Evolutionary conservation across 306 rosid genomes (phyloP).

Genomic region (Phaseolus lunatus): DNA sequence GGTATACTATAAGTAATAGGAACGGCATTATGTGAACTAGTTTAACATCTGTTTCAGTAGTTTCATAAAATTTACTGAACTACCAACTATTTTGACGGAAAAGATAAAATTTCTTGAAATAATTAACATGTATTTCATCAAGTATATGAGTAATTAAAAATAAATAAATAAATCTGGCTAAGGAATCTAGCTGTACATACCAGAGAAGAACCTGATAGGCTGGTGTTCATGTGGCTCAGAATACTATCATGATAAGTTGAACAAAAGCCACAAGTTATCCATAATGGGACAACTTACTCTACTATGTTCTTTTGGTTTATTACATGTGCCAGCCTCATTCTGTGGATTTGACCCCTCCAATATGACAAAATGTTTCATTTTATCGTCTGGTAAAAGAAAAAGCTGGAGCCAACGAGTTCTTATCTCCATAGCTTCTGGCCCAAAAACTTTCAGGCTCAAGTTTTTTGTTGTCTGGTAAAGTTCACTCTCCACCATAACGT

Average conservation of each 20-base stretch:
- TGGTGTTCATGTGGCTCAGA: slow-evolving; percentile 34
- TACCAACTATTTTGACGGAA: not conserved
- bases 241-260: slow-evolving; percentile 27
- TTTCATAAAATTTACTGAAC: not conserved
- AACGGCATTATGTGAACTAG: not conserved
- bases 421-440: slow-evolving; percentile 26
- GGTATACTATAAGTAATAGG: not conserved
- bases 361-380: slow-evolving; percentile 41
- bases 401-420: slow-evolving; percentile 39
- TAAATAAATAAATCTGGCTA: not conserved
- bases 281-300: slow-evolving; percentile 30
- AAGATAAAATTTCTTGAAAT: not conserved
- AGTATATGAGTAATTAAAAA: not conserved
- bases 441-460: not conserved
- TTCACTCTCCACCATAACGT: slow-evolving; percentile 22
- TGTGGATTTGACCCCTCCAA: slow-evolving; percentile 38
- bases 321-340: slow-evolving; percentile 29
- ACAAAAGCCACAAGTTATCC: slow-evolving; percentile 44
- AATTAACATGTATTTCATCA: not conserved
- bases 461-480: slow-evolving; percentile 6
- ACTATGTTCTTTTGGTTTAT: slow-evolving; percentile 43
- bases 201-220: slow-evolving; percentile 41
- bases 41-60: not conserved
- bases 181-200: not conserved
- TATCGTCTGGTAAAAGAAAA: slow-evolving; percentile 35